phyloP scores from a whole-genome alignment of 2,329 filamentous ascomycete species.

The Aspergillus luchuensis region DNA sequence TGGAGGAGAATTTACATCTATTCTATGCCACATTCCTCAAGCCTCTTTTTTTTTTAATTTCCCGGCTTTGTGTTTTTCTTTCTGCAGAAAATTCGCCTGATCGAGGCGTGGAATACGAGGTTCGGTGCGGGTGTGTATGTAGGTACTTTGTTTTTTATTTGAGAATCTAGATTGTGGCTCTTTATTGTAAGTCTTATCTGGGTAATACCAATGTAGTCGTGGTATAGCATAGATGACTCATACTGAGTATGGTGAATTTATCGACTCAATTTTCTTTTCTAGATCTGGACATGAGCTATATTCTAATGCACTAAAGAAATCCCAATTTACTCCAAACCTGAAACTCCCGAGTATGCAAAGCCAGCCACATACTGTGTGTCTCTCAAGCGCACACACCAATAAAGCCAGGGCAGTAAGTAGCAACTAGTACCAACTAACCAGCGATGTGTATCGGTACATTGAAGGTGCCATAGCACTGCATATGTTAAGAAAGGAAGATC shows the following conservation, averaged over 20 bases:
- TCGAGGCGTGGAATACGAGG: not conserved
- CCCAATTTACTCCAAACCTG: not conserved
- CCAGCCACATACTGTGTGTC: too few relatives aligned
- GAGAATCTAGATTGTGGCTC: too few relatives aligned
- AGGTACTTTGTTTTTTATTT: too few relatives aligned
- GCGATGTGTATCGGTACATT: not conserved
- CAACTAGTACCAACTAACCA: not conserved
- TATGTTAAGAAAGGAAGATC: constrained; percentile 8
- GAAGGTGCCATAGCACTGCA: not conserved
- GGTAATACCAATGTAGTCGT: too few relatives aligned
- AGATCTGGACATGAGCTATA: not conserved
- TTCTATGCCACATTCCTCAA: too few relatives aligned
- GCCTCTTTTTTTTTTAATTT: not conserved
- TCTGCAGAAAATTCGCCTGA: not conserved
- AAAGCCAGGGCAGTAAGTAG: not conserved
- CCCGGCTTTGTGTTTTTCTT: not conserved
- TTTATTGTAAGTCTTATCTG: too few relatives aligned
- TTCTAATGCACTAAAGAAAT: not conserved
- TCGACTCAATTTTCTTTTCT: not conserved
- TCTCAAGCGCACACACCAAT: not conserved
- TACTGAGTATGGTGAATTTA: not conserved
- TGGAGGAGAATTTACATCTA: too few relatives aligned
- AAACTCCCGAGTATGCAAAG: not conserved
- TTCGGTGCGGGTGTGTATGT: too few relatives aligned
- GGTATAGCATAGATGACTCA: too few relatives aligned